Evolutionary conservation across 2,329 filamentous ascomycete genomes (phyloP).

Genomic region (Cryoendolithus antarcticus): DNA sequence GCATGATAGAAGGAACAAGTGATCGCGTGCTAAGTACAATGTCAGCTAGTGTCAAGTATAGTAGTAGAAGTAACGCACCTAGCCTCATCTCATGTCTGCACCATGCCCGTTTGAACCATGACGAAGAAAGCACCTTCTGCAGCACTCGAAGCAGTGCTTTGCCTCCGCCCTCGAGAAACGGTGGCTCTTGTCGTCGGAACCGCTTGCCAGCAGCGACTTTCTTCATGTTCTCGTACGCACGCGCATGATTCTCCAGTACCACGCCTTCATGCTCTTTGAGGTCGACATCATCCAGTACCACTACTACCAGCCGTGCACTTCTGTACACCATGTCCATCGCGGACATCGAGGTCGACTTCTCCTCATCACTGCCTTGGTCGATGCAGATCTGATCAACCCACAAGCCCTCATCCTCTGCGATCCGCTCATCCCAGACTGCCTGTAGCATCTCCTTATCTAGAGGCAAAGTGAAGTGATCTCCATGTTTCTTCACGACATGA

Average conservation of each 20-base stretch:
- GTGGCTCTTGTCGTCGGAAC: conserved; percentile 20
- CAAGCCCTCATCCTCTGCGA: conserved; percentile 25
- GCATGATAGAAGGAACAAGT: conserved; percentile 31
- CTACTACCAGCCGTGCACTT: conserved; percentile 28
- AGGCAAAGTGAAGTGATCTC: conserved; percentile 27
- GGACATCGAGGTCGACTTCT: conserved; percentile 28
- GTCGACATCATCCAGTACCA: conserved; percentile 31
- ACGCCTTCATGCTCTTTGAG: conserved; percentile 23
- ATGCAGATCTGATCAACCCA: conserved; percentile 37
- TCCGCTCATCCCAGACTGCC: conserved; percentile 28
- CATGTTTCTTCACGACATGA: conserved; percentile 16
- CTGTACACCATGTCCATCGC: conserved; percentile 32
- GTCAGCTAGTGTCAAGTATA: too few relatives aligned
- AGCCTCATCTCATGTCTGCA: conserved; percentile 33
- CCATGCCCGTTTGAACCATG: conserved; percentile 34
- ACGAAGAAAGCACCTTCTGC: conserved; percentile 27
- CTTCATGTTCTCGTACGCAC: conserved; percentile 23
- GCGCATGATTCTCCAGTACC: conserved; percentile 27
- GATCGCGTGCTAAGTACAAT: conserved; percentile 17
- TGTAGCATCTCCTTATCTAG: conserved; percentile 28
- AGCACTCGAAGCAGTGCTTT: conserved; percentile 21
- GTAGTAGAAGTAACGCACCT: not conserved
- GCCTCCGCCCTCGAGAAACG: conserved; percentile 19
- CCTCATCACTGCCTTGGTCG: conserved; percentile 27
- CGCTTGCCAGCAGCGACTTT: conserved; percentile 20